Evolutionary conservation across 208 protist genomes (phyloP), one percentile per base, ranked within the genome.

Genomic region (Acanthamoeba castellanii): DNA sequence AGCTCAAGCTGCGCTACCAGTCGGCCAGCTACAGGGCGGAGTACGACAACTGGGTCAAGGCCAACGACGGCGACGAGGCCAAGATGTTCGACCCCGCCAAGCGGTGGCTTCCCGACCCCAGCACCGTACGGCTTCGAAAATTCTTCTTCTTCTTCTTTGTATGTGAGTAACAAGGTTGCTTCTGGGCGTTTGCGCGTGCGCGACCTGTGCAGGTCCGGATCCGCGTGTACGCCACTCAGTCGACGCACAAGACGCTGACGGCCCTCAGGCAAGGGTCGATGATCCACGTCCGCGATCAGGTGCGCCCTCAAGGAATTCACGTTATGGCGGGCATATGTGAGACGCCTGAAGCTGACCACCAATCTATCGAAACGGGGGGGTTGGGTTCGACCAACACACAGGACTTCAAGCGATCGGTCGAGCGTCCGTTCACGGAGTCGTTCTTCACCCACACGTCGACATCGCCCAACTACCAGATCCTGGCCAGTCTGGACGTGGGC

Each of bases 371-470:
- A 57, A 57, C 52, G 16, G 16, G 14, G 52, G 14, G 52, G 16
- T 13, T 0, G 14, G 14, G 52, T 57, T 20, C 3, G 52, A 1
- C 1, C 50, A 57, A 57, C 61, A 74, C 37, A n/a, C 68, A 82
- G 57, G 76, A 92, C n/a, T 95, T 93, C 84, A 87, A 91, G 84
- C 47, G 93, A 0, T 42, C 66, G 50, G 92, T 95, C 30, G 76
- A 92, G 52, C 76, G 66, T 11, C 34, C 72, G 16, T 95, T 95
- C 85, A 85, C 55, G 3, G 93, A 95, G 85, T 72, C 82, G 18
- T 95, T 90, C 57, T 95, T 93, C 59, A 95, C 93, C 8, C 93
- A 95, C 57, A 95, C 93, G 22, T 95, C 93, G 32, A 95, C 93
- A 14, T 95, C 93, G 14, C 93, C 93, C 30, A 95, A 95, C 50